Evolutionary conservation across 2,329 filamentous ascomycete species (phyloP).

Genomic region (Sporothrix brasiliensis): DNA sequence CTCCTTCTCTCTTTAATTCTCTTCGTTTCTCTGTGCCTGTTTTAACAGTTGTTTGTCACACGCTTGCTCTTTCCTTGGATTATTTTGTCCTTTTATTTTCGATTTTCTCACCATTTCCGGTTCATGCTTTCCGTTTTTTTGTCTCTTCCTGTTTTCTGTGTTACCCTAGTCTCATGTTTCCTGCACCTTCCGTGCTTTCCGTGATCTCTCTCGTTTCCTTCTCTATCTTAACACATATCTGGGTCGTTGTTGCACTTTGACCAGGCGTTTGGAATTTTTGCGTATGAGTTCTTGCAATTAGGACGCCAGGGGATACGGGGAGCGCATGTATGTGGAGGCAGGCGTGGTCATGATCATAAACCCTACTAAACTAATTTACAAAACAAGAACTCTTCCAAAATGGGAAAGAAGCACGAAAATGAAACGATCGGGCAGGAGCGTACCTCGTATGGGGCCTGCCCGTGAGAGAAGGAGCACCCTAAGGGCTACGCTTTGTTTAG

Average conservation of each 20-base stretch:
- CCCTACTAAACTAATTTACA: constrained; percentile 19
- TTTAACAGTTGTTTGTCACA: constrained; percentile 18
- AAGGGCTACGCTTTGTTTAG: not conserved
- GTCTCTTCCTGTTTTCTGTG: constrained; percentile 7
- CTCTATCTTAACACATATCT: not conserved
- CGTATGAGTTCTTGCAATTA: constrained; percentile 10
- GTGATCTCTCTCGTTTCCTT: constrained; percentile 1
- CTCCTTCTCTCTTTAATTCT: constrained; percentile 3
- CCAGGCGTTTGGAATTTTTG: constrained; percentile 34
- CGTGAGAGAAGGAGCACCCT: not conserved
- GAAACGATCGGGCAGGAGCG: constrained; percentile 9
- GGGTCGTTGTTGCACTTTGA: constrained; percentile 32
- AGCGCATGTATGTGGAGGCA: constrained; percentile 9
- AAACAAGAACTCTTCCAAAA: constrained; percentile 6
- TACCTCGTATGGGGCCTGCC: not conserved
- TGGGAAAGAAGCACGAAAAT: not conserved
- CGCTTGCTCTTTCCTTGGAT: constrained; percentile 19
- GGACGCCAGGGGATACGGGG: not conserved
- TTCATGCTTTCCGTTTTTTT: constrained; percentile 23
- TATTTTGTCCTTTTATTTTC: constrained; percentile 8
- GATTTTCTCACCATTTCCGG: constrained; percentile 24
- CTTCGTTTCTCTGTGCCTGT: constrained; percentile 20
- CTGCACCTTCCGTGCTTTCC: constrained; percentile 6
- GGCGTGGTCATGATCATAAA: constrained; percentile 10
- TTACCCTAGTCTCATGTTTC: not conserved